Evolutionary conservation across 371 early-diverging fungal species (phyloP), one percentile per base, ranked within the genome.

Genomic region (Mucor lusitanicus): DNA sequence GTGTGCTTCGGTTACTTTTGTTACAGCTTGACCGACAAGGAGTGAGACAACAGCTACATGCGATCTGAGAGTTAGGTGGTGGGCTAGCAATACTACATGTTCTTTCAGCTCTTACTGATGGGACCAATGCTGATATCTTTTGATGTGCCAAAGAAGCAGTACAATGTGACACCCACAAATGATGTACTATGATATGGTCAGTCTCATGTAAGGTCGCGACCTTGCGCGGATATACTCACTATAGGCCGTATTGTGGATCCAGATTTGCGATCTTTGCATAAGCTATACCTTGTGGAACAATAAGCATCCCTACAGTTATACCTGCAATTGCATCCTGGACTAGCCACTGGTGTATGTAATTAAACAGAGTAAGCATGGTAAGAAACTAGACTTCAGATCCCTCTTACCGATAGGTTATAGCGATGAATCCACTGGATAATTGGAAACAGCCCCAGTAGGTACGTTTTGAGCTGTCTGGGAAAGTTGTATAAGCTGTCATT

Each of bases 101-200:
- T 8, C 35, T 50, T 19, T 32, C 11, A 7, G 39, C 21, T 21
- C 56, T 59, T 79, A 79, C 80, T 61, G 3, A 93, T 92, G 0
- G 95, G 93, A 3, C 97, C 95, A 48, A 94, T 88, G 7, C 92
- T 92, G 23, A 94, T 91, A 68, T 94, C 95, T 68, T 92, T 92
- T 28, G 92, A 90, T 3, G 95, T 94, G 23, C 90, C 94, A 72
- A 94, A 90, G 32, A 94, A 75, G 56, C 83, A 85, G 72, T 96
- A 79, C 19, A 79, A 40, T 4, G 70, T 61, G 3, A 72, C 63
- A 13, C 80, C 77, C 6, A 72, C 75, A 65, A 79, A 79, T 0
- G 77, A 69, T 39, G 80, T 72, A 44, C 80, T 79, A 54, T 48
- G 30, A 59, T 19, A 28, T 27, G 27, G 8, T 28, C n/a, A 57